Percentiles rank a stretch among this genome's conserved stretches.
phyloP scores from a whole-genome alignment of 192 early-diverging fungal genomes.

The Linnemannia schmuckeri region DNA sequence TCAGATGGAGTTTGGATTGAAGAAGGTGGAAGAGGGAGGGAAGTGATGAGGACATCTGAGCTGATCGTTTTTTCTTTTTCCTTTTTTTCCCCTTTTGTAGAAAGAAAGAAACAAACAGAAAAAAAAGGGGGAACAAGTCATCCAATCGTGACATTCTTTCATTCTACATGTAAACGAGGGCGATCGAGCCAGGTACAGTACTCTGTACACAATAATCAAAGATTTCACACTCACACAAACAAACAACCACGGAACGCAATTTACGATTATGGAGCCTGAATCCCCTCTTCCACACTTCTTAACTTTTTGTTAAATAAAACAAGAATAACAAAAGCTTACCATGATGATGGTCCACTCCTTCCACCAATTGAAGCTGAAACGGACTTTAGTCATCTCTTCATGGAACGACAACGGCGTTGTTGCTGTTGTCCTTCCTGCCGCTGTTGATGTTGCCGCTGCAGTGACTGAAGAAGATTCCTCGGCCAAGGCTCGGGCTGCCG shows the following conservation, averaged over 20 bases:
- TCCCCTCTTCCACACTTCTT: neutral
- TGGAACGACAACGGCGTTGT: slow-evolving; percentile 35
- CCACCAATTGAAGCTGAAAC: slow-evolving; percentile 54
- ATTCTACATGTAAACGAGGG: neutral
- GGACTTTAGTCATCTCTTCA: slow-evolving; percentile 52
- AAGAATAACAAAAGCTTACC: slow-evolving; percentile 20
- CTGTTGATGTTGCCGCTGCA: too few relatives aligned
- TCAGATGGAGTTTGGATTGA: neutral
- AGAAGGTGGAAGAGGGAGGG: neutral
- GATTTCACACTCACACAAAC: neutral
- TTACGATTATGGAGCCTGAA: neutral
- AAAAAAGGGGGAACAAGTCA: too few relatives aligned
- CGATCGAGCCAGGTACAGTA: neutral
- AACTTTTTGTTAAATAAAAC: neutral
- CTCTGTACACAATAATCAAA: too few relatives aligned
- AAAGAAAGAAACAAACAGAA: neutral
- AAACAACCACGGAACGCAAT: neutral
- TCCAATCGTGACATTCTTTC: neutral
- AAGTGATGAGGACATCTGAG: neutral
- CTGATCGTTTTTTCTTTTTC: neutral
- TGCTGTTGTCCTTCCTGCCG: neutral
- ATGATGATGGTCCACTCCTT: slow-evolving; percentile 53
- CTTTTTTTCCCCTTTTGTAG: neutral
- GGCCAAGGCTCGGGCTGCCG: slow-evolving; percentile 20
- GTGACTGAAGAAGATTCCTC: slow-evolving; percentile 1